These are phyloP conservation scores for Clonostachys rhizophaga DNA, from an alignment of 2,329 filamentous ascomycete species.

Conservation along the genomic window DNA sequence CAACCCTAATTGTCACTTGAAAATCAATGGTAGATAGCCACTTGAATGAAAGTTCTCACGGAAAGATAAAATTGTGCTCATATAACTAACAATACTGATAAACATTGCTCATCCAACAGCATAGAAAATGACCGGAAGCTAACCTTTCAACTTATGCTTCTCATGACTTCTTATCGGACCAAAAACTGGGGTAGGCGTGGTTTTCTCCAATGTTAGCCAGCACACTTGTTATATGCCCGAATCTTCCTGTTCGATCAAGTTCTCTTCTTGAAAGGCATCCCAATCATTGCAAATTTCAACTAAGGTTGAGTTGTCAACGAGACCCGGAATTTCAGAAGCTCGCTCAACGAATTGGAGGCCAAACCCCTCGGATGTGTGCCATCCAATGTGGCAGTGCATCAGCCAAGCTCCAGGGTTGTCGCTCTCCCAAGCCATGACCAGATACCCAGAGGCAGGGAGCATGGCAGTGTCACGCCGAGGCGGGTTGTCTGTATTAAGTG, in stretches of 20 bases:
- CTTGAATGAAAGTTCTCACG: no score
- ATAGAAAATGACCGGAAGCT: no score
- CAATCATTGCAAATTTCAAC: conserved; percentile 7
- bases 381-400: conserved; percentile 44
- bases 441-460: conserved; percentile 33
- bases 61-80: no score
- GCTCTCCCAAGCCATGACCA: conserved; percentile 43
- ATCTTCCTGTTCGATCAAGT: conserved; percentile 10
- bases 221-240: conserved; percentile 9
- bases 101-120: no score
- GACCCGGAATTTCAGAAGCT: conserved; percentile 7
- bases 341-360: conserved; percentile 14
- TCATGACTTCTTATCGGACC: no score
- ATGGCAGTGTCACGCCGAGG: conserved; percentile 47
- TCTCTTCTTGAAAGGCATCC: conserved; percentile 4
- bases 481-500: conserved; percentile 32
- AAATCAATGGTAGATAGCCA: no score
- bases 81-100: no score
- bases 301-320: conserved; percentile 4
- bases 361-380: conserved; percentile 28
- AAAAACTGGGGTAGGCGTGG: no score
- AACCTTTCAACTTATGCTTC: no score
- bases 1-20: no score
- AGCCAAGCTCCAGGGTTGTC: conserved; percentile 45
- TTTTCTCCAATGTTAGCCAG: neutral